Percentiles rank a stretch among this genome's conserved stretches.
Evolutionary conservation across 495 filamentous ascomycete genomes (phyloP).

Genomic region (Jackrogersella multiformis): DNA sequence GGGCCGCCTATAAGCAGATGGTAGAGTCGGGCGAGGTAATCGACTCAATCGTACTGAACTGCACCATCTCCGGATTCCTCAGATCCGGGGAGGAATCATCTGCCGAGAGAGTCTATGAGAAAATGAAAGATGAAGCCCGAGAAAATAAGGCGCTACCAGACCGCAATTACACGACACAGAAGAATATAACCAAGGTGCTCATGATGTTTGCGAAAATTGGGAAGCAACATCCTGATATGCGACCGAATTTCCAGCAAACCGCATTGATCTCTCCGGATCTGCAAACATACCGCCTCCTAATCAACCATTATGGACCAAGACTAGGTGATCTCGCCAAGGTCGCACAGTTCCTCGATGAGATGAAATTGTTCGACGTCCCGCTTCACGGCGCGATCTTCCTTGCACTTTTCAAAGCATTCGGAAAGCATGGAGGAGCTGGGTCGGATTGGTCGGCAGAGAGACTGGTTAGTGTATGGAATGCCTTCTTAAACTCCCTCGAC

Average conservation of each 20-base stretch:
- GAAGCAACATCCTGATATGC: constrained; percentile 52
- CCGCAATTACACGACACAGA: constrained; percentile 56
- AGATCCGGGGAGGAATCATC: constrained; percentile 72
- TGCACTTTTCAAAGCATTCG: constrained; percentile 78
- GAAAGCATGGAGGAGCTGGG: constrained; percentile 69
- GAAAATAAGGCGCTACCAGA: constrained; percentile 46
- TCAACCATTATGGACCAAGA: constrained; percentile 62
- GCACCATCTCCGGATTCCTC: constrained; percentile 80
- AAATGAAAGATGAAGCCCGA: constrained; percentile 74
- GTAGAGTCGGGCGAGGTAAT: constrained; percentile 85
- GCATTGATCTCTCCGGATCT: constrained; percentile 69
- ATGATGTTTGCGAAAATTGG: constrained; percentile 59
- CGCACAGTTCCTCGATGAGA: constrained; percentile 69
- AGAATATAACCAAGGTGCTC: constrained; percentile 64
- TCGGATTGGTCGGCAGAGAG: constrained; percentile 71
- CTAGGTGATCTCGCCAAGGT: constrained; percentile 67
- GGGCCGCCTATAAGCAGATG: constrained; percentile 76
- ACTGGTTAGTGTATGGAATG: constrained; percentile 61
- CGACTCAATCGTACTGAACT: constrained; percentile 87
- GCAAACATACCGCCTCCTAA: constrained; percentile 71
- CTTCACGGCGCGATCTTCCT: constrained; percentile 71
- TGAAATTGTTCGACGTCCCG: constrained; percentile 65
- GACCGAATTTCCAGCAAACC: constrained; percentile 59
- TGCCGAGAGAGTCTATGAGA: constrained; percentile 80
- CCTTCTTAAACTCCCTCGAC: constrained; percentile 56